Conservation (phyloP, 495 filamentous ascomycete genomes). For the Talaromyces stipitatus region DNA sequence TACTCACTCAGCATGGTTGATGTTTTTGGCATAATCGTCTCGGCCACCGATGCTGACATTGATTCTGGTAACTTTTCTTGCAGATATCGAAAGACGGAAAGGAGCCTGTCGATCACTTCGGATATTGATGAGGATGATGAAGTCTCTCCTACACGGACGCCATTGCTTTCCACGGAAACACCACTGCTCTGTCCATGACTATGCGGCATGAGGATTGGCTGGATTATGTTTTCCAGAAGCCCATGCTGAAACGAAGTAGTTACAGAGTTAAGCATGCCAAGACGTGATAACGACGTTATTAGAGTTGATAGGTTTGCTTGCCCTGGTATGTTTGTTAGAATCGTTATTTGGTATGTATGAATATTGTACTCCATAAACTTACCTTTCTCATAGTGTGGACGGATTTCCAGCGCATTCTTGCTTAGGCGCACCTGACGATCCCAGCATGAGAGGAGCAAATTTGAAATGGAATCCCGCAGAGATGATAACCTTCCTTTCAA, state of each 20-base stretch:
- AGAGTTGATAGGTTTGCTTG: not conserved
- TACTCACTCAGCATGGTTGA: conserved; percentile 55
- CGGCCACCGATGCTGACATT: conserved; percentile 54
- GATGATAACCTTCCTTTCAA: conserved; percentile 21
- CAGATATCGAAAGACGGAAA: conserved; percentile 56
- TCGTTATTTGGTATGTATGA: not conserved
- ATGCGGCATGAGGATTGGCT: conserved; percentile 25
- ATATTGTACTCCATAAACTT: not conserved
- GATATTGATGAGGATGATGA: conserved; percentile 19
- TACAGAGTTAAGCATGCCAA: conserved; percentile 26
- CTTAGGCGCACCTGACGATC: conserved; percentile 11
- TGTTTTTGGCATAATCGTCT: conserved; percentile 58
- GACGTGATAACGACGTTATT: conserved; percentile 19
- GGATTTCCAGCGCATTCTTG: not conserved
- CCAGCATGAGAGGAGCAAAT: conserved; percentile 32
- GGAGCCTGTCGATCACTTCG: conserved; percentile 41
- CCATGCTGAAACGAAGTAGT: conserved; percentile 29
- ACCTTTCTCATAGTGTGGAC: not conserved
- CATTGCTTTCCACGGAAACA: conserved; percentile 20
- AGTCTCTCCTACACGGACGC: conserved; percentile 23
- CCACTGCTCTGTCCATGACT: conserved; percentile 19
- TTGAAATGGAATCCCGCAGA: conserved; percentile 26
- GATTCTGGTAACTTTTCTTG: conserved; percentile 54
- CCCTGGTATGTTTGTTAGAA: not conserved
- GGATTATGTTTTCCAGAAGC: conserved; percentile 21